Evolutionary conservation across 805 yeast genomes (phyloP).

Genomic region (Schizosaccharomyces octosporus): DNA sequence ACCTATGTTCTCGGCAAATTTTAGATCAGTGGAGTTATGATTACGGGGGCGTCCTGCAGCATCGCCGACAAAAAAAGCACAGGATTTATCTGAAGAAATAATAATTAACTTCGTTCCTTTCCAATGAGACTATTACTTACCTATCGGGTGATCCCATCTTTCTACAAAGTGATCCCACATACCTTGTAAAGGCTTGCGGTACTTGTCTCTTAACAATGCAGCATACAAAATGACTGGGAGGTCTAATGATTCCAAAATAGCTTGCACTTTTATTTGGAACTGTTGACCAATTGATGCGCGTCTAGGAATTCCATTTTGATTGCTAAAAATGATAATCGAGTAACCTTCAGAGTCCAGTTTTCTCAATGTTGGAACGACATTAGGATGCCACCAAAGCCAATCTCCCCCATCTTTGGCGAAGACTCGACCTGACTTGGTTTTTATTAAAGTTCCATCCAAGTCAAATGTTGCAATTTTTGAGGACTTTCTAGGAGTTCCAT

Average conservation of each 20-base stretch:
- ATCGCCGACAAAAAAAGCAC: conserved; percentile 67
- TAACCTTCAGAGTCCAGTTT: background rate
- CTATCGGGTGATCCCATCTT: background rate
- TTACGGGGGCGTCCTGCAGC: conserved; percentile 74
- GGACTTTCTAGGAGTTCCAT: background rate
- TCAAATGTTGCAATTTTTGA: background rate
- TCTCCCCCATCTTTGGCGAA: conserved; percentile 39
- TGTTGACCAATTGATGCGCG: conserved; percentile 21
- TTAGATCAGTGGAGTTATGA: conserved; percentile 54
- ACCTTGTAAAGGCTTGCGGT: conserved; percentile 52
- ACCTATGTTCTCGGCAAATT: conserved; percentile 37
- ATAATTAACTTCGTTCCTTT: background rate
- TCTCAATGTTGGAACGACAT: conserved; percentile 4
- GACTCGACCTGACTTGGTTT: conserved; percentile 34
- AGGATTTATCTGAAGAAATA: conserved; percentile 13
- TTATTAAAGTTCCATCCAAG: conserved; percentile 46
- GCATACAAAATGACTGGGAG: conserved; percentile 7
- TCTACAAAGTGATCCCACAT: conserved; percentile 30
- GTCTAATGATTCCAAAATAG: conserved; percentile 4
- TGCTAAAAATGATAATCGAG: conserved; percentile 49
- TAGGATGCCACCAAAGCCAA: conserved; percentile 37
- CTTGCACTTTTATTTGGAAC: conserved; percentile 33
- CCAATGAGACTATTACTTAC: background rate
- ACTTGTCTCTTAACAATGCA: conserved; percentile 8
- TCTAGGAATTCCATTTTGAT: conserved; percentile 48